Conservation (phyloP, 139 green algal species). For the Chlamydomonas eustigma region DNA sequence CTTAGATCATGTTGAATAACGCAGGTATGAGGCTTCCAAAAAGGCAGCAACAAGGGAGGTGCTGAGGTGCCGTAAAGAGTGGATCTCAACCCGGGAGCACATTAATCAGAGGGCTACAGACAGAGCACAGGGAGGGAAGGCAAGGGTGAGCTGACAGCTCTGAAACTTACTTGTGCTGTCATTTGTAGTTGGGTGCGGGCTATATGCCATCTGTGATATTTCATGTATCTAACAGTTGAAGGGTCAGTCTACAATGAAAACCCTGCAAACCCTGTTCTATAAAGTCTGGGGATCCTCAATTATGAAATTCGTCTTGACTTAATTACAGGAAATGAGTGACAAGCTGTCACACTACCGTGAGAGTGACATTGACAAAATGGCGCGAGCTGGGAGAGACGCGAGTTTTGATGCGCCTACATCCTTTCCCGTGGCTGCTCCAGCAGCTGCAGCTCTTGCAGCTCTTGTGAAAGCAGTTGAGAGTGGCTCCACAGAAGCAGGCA, state of each 20-base stretch:
- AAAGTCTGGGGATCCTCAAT: no score
- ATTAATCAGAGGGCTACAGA: not conserved
- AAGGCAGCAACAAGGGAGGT: not conserved
- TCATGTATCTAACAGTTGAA: no score
- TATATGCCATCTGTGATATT: no score
- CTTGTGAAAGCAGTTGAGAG: not conserved
- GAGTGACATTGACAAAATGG: not conserved
- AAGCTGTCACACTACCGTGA: conserved; percentile 2
- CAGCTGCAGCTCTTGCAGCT: not conserved
- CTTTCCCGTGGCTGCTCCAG: not conserved
- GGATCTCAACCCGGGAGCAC: not conserved
- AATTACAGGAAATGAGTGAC: not conserved
- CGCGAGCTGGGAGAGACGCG: not conserved
- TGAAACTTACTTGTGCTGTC: no score
- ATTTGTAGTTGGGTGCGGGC: no score
- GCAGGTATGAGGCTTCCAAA: not conserved
- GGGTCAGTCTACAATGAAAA: no score
- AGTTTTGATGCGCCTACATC: not conserved
- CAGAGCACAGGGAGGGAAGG: not conserved
- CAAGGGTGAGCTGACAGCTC: not conserved
- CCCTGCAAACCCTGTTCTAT: no score
- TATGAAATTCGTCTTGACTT: no score
- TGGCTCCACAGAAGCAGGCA: no score
- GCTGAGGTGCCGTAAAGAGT: not conserved
- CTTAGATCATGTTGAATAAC: no score